These are phyloP conservation scores for Nelumbo lutea DNA, from an alignment of 164 flowering plant genomes.

Conservation along the genomic window DNA sequence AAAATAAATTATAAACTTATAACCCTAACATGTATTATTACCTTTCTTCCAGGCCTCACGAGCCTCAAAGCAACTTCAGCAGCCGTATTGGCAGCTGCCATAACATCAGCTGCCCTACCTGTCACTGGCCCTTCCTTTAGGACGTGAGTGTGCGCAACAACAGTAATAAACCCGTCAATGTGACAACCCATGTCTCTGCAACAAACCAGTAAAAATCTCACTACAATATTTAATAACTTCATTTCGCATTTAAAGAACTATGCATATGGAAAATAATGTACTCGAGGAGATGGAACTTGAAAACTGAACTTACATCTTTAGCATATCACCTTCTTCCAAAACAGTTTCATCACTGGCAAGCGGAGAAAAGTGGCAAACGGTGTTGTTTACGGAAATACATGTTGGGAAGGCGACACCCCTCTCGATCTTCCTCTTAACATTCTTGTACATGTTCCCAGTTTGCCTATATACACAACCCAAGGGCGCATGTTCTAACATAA, in stretches of 20 bases:
- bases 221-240: background rate
- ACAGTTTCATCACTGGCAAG: constrained; percentile 79
- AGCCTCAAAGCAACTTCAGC: constrained; percentile 95
- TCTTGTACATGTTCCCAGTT: constrained; percentile 86
- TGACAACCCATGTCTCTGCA: constrained; percentile 94
- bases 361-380: constrained; percentile 85
- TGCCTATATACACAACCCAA: constrained; percentile 38
- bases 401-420: constrained; percentile 94
- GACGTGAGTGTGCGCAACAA: constrained; percentile 86
- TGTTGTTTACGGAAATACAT: constrained; percentile 86
- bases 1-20: too few species aligned
- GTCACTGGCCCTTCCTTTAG: constrained; percentile 79
- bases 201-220: constrained; percentile 1
- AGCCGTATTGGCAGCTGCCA: constrained; percentile 92
- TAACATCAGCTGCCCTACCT: constrained; percentile 88
- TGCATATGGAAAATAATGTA: background rate
- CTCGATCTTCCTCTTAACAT: constrained; percentile 89
- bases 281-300: background rate
- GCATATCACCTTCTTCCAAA: constrained; percentile 74
- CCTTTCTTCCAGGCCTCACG: constrained; percentile 90
- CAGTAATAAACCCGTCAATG: constrained; percentile 92
- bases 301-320: constrained; percentile 63
- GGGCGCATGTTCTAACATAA: background rate
- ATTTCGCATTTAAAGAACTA: background rate
- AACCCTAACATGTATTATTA: constrained; percentile 11